These are phyloP conservation scores for Yarrowia sp. DNA, from an alignment of 805 yeast species.

Conservation along the genomic window DNA sequence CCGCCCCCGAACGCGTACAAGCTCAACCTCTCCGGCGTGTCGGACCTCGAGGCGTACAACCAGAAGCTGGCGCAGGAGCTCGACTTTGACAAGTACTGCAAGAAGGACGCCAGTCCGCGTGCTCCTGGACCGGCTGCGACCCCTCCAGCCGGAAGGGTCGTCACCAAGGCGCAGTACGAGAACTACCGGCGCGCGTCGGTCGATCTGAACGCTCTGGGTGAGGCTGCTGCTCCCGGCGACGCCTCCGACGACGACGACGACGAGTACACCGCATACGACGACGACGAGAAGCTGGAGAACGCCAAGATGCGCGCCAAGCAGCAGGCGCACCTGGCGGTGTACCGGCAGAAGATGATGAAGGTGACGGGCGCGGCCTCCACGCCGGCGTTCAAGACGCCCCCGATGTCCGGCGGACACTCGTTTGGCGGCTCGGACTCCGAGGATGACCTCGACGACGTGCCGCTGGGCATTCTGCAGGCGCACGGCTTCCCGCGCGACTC, in stretches of 20 bases:
- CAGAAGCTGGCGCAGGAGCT: conserved; percentile 25
- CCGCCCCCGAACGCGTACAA: conserved; percentile 18
- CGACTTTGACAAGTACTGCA: conserved; percentile 23
- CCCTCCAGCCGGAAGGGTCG: conserved; percentile 3
- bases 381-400: conserved; percentile 3
- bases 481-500: conserved; percentile 40
- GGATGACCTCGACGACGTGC: conserved; percentile 44
- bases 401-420: neutral
- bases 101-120: conserved; percentile 8
- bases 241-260: conserved; percentile 8
- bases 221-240: neutral
- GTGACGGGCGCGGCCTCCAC: conserved; percentile 36
- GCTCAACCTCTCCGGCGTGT: neutral
- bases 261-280: conserved; percentile 30
- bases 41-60: conserved; percentile 2
- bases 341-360: conserved; percentile 44
- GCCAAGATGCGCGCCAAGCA: conserved; percentile 40
- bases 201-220: neutral
- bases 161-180: conserved; percentile 23
- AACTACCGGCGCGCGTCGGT: conserved; percentile 22
- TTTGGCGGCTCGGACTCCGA: conserved; percentile 29
- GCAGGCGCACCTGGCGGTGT: conserved; percentile 43
- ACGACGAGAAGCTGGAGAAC: conserved; percentile 31
- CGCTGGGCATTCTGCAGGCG: conserved; percentile 43
- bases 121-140: neutral